These are phyloP conservation scores for Crotalaria pallida DNA, from an alignment of 306 rosid species.

Conservation along the genomic window DNA sequence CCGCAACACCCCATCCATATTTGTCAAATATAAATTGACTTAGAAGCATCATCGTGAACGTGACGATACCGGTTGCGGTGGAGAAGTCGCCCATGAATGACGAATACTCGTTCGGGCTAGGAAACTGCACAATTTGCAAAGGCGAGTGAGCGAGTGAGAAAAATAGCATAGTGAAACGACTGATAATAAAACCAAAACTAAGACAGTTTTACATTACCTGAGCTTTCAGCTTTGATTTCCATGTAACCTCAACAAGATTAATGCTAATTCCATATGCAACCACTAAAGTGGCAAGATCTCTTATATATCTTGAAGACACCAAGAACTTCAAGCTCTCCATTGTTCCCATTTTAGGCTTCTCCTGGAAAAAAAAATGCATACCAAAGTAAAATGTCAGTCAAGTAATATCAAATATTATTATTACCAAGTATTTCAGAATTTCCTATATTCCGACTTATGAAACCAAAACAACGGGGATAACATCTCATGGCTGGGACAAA, in stretches of 20 bases:
- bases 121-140: slow-evolving; percentile 57
- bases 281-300: slow-evolving; percentile 98
- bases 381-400: not conserved
- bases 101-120: slow-evolving; percentile 98
- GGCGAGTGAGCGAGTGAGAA: not conserved
- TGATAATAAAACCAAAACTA: not conserved
- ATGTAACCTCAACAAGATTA: slow-evolving; percentile 96
- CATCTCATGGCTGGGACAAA: not conserved
- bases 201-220: slow-evolving; percentile 52
- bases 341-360: slow-evolving; percentile 92
- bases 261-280: slow-evolving; percentile 99
- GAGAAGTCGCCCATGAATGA: slow-evolving; percentile 99
- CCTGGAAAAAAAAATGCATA: slow-evolving; percentile 40
- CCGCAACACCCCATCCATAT: slow-evolving; percentile 99
- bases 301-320: slow-evolving; percentile 86
- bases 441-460: not conserved
- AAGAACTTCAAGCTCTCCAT: slow-evolving; percentile 99
- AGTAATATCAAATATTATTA: slow-evolving; percentile 5
- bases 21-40: slow-evolving; percentile 81
- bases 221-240: slow-evolving; percentile 99
- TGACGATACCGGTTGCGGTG: slow-evolving; percentile 89
- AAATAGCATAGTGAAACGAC: not conserved
- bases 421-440: not conserved
- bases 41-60: slow-evolving; percentile 88
- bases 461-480: not conserved